phyloP scores from a whole-genome alignment of 768 basidiomycete genomes.

The Grammothele lineata region DNA sequence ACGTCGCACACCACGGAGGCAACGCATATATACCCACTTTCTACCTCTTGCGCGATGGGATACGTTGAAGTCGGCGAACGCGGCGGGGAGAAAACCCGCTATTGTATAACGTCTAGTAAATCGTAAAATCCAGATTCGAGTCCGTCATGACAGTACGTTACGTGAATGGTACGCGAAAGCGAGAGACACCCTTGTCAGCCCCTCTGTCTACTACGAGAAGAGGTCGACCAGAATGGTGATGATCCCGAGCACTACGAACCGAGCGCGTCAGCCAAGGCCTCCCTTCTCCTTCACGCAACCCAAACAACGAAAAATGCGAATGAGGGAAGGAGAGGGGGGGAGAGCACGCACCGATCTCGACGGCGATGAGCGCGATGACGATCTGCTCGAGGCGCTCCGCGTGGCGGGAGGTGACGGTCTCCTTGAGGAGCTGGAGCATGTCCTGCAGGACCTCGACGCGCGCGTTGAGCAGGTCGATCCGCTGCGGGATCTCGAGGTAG shows the following conservation, averaged over 20 bases:
- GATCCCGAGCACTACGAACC: constrained; percentile 74
- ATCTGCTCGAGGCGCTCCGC: constrained; percentile 91
- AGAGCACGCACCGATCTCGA: constrained; percentile 68
- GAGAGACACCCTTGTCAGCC: too few species aligned
- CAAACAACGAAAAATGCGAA: background rate
- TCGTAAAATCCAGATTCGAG: too few species aligned
- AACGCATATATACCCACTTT: too few species aligned
- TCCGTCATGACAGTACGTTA: background rate
- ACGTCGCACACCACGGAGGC: too few species aligned
- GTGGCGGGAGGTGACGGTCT: constrained; percentile 88
- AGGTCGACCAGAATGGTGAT: constrained; percentile 88
- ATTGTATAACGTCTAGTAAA: too few species aligned
- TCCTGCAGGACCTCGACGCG: constrained; percentile 96
- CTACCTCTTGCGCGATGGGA: too few species aligned
- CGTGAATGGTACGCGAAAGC: too few species aligned
- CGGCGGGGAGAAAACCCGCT: too few species aligned
- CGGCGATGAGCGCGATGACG: constrained; percentile 85
- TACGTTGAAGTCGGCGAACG: too few species aligned
- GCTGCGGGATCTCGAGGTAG: constrained; percentile 92
- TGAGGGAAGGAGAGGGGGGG: background rate
- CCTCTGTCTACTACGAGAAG: constrained; percentile 20
- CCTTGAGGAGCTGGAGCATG: constrained; percentile 93
- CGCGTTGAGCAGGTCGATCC: constrained; percentile 88
- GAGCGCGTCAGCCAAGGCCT: background rate
- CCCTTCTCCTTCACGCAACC: background rate